Conservation (phyloP, 345 rosid genomes). For the Litchi chinensis region DNA sequence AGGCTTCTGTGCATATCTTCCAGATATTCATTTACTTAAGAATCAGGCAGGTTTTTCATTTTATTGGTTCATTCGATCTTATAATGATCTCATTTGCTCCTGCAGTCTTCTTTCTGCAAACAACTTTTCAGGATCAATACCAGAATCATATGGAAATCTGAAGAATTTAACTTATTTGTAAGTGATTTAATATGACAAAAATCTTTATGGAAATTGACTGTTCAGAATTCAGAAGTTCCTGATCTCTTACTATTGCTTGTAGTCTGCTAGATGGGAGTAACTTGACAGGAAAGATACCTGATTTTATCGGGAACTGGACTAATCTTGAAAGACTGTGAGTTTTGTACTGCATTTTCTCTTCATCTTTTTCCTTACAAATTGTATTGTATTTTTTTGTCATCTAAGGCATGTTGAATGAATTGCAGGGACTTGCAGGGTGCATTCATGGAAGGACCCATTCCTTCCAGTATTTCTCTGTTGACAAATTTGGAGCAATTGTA, state of each 20-base stretch:
- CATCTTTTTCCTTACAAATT: neutral
- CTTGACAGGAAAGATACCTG: slow-evolving; percentile 76
- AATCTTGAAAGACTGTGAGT: slow-evolving; percentile 60
- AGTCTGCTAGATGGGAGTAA: slow-evolving; percentile 80
- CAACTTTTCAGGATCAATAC: slow-evolving; percentile 73
- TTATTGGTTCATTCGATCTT: neutral
- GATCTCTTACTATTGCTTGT: slow-evolving; percentile 21
- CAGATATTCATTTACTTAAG: neutral
- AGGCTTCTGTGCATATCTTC: slow-evolving; percentile 16
- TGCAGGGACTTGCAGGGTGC: slow-evolving; percentile 81
- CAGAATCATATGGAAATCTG: slow-evolving; percentile 63
- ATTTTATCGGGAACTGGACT: slow-evolving; percentile 85
- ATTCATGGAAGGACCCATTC: slow-evolving; percentile 89
- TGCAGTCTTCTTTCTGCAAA: slow-evolving; percentile 73
- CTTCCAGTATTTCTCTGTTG: slow-evolving; percentile 56
- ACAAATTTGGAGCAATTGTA: slow-evolving; percentile 56
- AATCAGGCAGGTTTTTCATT: neutral
- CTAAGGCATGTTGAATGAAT: slow-evolving; percentile 4
- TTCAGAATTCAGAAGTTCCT: neutral
- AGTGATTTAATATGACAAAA: slow-evolving; percentile 27
- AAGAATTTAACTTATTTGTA: slow-evolving; percentile 76
- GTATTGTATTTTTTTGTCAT: neutral
- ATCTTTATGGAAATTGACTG: neutral
- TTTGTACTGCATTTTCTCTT: neutral
- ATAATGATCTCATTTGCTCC: neutral